A percentile compares a stretch with the other conserved stretches of the same genome.
Conservation (phyloP, 2,329 filamentous ascomycete species). For the Cladophialophora carrionii region DNA sequence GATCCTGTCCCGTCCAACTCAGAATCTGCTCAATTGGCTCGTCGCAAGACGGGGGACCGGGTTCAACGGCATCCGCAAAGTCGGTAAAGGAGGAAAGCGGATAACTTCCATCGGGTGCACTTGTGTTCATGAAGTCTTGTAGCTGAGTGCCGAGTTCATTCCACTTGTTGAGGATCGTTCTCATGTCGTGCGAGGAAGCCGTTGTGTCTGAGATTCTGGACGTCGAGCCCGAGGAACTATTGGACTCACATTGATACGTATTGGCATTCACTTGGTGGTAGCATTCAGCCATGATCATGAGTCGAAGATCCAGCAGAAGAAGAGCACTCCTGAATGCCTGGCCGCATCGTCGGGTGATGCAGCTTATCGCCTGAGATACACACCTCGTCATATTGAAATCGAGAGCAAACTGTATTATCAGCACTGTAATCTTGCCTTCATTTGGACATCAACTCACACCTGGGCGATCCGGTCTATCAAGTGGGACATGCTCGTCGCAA, state of each 20-base stretch:
- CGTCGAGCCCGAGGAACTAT: neutral
- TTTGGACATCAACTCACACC: neutral
- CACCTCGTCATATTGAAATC: conserved; percentile 1
- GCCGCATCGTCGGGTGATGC: neutral
- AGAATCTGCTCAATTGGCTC: neutral
- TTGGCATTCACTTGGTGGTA: neutral
- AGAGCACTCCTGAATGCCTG: conserved; percentile 7
- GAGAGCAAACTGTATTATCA: conserved; percentile 11
- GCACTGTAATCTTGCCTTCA: neutral
- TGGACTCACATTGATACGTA: neutral
- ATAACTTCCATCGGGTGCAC: neutral
- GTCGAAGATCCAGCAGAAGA: conserved; percentile 4
- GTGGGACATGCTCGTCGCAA: neutral
- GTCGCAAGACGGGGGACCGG: neutral
- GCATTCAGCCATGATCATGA: conserved; percentile 12
- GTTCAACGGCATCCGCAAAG: conserved; percentile 4
- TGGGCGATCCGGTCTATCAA: conserved; percentile 6
- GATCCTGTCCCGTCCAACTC: neutral
- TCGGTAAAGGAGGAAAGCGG: conserved; percentile 1
- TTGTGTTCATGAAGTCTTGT: neutral
- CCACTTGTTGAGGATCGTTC: neutral
- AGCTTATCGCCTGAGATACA: conserved; percentile 4
- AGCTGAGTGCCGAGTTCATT: conserved; percentile 3
- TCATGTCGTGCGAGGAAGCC: conserved; percentile 1
- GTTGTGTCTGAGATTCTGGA: neutral